Base-by-base conservation (phyloP, 352 stramenopile genomes). In the Globisporangium cystogenes region DNA sequence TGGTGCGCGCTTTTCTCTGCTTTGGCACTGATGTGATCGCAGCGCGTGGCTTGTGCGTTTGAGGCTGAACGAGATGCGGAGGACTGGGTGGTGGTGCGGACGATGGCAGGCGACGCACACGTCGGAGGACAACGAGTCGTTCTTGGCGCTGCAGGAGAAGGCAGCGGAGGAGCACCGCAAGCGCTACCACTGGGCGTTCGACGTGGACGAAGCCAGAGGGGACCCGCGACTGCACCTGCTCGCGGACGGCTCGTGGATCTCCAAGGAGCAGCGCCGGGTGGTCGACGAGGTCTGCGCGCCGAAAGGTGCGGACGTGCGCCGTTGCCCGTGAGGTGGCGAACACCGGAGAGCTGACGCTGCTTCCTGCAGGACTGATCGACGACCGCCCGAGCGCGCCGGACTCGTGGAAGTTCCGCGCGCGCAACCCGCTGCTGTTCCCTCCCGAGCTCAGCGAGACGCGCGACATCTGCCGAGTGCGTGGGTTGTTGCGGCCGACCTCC, bases 111-210 rank as follows among this genome's bases (percentile, higher is more conserved):
- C 78, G 33, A 90, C 75, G 0, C 76, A 95, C 59, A 95, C 84
- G 36, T 93, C 84, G 0, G 84, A 95, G 51, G 84, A 95, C 65
- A 95, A 95, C 47, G 74, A 79, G 14, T 65, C 82, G 21, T 95
- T 92, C 52, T 70, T 74, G 16, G 80, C 80, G 47, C 60, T 95
- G 16, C 84, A 93, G 57, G 70, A 86, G 37, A 82, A 95, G 47
- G 54, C 76, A 4, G 60, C 90, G 14, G 69, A 79, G 53, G 75
- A 79, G 24, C 84, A 95, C 58, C 65, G 79, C 33, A 64, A 68
- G 46, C 69, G 67, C 7, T 92, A 90, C 47, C 76, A 93, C 59
- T 95, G 84, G 84, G 78, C 84, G 6, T 95, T 74, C 42, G 84
- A 92, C 24, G 62, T 65, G 0, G 63, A 86, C 20, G 53, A 64